A percentile compares a stretch with the other conserved stretches of the same genome.
These are phyloP conservation scores for Petrea volubilis DNA, from an alignment of 257 asterid genomes.

Conservation along the genomic window DNA sequence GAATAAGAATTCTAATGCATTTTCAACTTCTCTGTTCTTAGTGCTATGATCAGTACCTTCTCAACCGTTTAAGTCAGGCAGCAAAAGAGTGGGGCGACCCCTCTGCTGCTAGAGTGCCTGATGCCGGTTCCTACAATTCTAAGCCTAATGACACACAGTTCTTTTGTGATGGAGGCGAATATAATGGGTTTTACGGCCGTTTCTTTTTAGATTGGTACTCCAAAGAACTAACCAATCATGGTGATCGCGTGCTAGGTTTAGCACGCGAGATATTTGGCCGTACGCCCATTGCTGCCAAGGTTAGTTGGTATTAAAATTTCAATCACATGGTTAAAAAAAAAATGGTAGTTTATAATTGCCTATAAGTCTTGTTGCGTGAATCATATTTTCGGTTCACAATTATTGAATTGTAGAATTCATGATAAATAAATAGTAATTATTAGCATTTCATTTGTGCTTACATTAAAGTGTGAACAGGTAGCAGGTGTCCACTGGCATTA, in stretches of 20 bases:
- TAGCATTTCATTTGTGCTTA: not conserved
- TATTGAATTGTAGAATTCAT: no score
- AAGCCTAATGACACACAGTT: constrained; percentile 61
- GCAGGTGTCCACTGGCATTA: constrained; percentile 94
- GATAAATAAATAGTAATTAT: no score
- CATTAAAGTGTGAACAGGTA: constrained; percentile 40
- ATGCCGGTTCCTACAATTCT: constrained; percentile 66
- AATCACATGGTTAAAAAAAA: not conserved
- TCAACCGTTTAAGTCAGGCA: constrained; percentile 49
- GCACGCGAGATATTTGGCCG: constrained; percentile 67
- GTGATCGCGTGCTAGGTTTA: constrained; percentile 57
- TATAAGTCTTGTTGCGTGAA: no score
- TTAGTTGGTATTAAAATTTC: constrained; percentile 5
- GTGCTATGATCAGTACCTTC: constrained; percentile 74
- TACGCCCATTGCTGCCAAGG: constrained; percentile 68
- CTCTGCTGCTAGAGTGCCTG: constrained; percentile 61
- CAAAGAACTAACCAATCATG: constrained; percentile 59
- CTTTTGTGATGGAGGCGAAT: constrained; percentile 76
- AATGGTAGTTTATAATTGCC: no score
- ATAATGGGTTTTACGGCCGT: constrained; percentile 68
- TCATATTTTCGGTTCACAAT: no score
- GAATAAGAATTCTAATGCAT: no score
- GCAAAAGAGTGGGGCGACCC: constrained; percentile 66
- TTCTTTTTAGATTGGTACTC: constrained; percentile 76
- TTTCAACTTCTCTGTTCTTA: constrained; percentile 23